Base-by-base conservation (phyloP, 2,329 filamentous ascomycete genomes). In the Sporothrix humicola region DNA sequence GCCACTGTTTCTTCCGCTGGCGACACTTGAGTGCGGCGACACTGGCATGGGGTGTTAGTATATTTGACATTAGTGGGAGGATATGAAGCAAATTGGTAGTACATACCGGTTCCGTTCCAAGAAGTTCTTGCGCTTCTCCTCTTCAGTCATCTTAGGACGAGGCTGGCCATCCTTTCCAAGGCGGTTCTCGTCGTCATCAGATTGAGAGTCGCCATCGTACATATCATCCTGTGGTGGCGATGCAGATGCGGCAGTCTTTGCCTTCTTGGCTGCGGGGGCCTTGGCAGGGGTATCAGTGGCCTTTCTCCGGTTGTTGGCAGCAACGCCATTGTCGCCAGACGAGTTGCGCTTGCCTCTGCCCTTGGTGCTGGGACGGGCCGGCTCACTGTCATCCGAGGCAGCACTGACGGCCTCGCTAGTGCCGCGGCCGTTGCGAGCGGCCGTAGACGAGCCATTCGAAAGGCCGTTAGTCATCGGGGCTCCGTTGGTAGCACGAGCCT, bases 81-180 rank as follows among this genome's bases (percentile, higher is more conserved):
- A 7, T 37, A 15, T 48, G 20, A 2, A 12, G 8, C 26, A 42
- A 66, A 15, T 3, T 37, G 31, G 31, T 3, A 6, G 3, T 37
- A 72, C 74, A 44, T 61, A 97, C 95, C 95, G 91, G 82, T 99
- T 99, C 42, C 96, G 88, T 80, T 99, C 96, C 2, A 99, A 86
- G 82, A 99, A 99, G 81, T 98, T 99, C 84, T 97, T 97, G 58
- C 96, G 89, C 86, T 99, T 99, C 85, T 99, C 96, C 80, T 98
- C 96, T 73, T 98, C 96, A 0, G 95, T 98, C 94, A 98, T 97
- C 85, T 97, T 98, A 0, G 82, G 80, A 81, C 90, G 92, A 58
- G 85, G 85, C 78, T 91, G 89, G 56, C 86, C 87, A 6, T 88
- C 86, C 69, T 89, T 87, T 65, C 85, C 88, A 76, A 86, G 79